Conservation (phyloP, 192 early-diverging fungal genomes). For the Backusella sp. region DNA sequence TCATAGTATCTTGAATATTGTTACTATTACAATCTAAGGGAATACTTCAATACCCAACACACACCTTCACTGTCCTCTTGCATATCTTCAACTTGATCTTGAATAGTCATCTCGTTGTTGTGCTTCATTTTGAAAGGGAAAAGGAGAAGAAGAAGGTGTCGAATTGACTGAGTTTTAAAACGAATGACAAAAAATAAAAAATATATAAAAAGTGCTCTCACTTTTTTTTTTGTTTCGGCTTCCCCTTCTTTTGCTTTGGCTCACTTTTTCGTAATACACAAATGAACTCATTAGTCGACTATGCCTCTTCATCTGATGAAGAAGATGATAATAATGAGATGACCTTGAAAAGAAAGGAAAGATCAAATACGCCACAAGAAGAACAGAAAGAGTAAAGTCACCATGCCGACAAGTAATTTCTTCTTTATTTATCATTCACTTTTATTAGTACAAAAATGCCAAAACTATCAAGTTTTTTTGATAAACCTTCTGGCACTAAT, state of each 20-base stretch:
- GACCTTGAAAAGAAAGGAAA: not conserved
- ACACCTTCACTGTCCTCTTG: not conserved
- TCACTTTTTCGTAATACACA: not conserved
- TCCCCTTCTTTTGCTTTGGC: not conserved
- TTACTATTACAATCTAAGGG: not conserved
- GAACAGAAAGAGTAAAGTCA: not conserved
- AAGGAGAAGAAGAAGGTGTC: not conserved
- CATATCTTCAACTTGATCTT: not conserved
- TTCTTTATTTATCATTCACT: not conserved
- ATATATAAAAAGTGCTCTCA: not conserved
- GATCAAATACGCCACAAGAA: not conserved
- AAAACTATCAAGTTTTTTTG: conserved; percentile 4
- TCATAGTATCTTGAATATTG: not conserved
- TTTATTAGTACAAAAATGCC: not conserved
- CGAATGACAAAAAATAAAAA: not conserved
- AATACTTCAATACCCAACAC: not conserved
- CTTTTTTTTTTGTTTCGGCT: not conserved
- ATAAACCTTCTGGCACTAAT: not conserved
- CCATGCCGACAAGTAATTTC: not conserved
- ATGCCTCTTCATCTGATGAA: not conserved
- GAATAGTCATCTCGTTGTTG: not conserved
- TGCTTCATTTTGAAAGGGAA: not conserved
- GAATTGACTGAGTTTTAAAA: not conserved
- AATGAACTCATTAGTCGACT: not conserved
- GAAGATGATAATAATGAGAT: not conserved